Evolutionary conservation across 75 land plant species (phyloP).

Genomic region (Adiantum capillusveneris): DNA sequence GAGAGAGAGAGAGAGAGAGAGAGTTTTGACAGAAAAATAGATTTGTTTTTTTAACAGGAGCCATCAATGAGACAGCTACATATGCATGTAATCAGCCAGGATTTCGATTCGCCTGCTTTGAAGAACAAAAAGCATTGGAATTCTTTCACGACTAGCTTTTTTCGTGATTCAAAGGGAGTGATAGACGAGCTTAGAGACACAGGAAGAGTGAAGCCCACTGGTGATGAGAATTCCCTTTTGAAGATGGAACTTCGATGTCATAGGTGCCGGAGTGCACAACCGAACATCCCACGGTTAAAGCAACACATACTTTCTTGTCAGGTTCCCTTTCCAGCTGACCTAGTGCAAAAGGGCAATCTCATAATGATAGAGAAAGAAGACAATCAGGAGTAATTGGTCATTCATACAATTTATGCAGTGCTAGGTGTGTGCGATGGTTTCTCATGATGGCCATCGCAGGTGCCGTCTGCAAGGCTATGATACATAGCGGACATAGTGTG

Average conservation of each 20-base stretch:
- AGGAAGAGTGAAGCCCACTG: slow-evolving; percentile 35
- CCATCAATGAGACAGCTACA: slow-evolving; percentile 96
- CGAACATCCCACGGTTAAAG: slow-evolving; percentile 75
- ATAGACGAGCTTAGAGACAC: slow-evolving; percentile 47
- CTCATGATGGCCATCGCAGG: no score
- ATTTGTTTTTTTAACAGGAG: slow-evolving; percentile 54
- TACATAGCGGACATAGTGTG: no score
- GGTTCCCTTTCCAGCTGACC: slow-evolving; percentile 39
- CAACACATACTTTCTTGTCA: slow-evolving; percentile 54
- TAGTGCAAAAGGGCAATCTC: slow-evolving; percentile 25
- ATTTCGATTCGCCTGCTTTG: slow-evolving; percentile 64
- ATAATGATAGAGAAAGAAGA: neutral
- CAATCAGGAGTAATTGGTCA: neutral
- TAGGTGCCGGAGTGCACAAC: slow-evolving; percentile 81
- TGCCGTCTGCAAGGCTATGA: no score
- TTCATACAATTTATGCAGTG: no score
- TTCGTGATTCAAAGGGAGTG: slow-evolving; percentile 76
- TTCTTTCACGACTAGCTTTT: slow-evolving; percentile 75
- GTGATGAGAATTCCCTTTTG: slow-evolving; percentile 43
- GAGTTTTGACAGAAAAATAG: neutral
- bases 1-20: slow-evolving; percentile 8
- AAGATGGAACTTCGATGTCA: slow-evolving; percentile 79
- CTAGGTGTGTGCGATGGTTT: no score
- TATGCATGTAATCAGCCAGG: slow-evolving; percentile 93
- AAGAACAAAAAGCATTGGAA: slow-evolving; percentile 99